Percentiles rank a stretch among this genome's conserved stretches.
Conservation (phyloP, 1,139 yeast species). For the Blastobotrys elegans region DNA sequence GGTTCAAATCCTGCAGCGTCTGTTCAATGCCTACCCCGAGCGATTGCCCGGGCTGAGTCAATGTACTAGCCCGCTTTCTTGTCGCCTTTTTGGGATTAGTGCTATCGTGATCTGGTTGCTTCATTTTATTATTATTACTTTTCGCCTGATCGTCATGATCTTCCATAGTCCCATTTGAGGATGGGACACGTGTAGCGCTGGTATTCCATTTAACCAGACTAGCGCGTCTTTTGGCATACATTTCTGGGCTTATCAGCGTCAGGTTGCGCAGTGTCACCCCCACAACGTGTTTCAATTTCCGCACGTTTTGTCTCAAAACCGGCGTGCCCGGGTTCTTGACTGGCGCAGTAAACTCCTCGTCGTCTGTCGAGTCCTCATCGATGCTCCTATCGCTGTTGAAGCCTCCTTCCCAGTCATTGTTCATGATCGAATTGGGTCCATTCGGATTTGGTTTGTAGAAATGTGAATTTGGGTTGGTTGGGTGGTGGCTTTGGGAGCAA, state of each 20-base stretch:
- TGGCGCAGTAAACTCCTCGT: not conserved
- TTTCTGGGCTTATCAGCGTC: slow-evolving; percentile 9
- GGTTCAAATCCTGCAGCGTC: slow-evolving; percentile 31
- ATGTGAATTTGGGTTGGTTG: too few relatives aligned
- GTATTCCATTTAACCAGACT: slow-evolving; percentile 14
- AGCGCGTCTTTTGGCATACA: slow-evolving; percentile 10
- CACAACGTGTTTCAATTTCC: slow-evolving; percentile 24
- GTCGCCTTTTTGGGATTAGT: slow-evolving; percentile 1
- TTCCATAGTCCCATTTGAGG: not conserved
- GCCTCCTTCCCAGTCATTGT: not conserved
- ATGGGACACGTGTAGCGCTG: not conserved
- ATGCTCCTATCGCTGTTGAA: not conserved
- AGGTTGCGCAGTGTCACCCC: slow-evolving; percentile 23
- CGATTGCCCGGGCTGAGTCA: slow-evolving; percentile 3
- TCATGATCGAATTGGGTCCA: too few relatives aligned
- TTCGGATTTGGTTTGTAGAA: too few relatives aligned
- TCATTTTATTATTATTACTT: not conserved
- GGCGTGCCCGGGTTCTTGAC: slow-evolving; percentile 13
- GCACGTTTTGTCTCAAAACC: slow-evolving; percentile 18
- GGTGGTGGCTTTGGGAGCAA: too few relatives aligned
- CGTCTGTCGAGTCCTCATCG: slow-evolving; percentile 8
- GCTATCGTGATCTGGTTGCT: not conserved
- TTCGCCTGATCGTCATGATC: not conserved
- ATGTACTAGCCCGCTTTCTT: slow-evolving; percentile 4
- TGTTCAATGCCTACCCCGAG: slow-evolving; percentile 16